phyloP scores from a whole-genome alignment of 1,284 basidiomycete species.

The Sparassis latifolia region DNA sequence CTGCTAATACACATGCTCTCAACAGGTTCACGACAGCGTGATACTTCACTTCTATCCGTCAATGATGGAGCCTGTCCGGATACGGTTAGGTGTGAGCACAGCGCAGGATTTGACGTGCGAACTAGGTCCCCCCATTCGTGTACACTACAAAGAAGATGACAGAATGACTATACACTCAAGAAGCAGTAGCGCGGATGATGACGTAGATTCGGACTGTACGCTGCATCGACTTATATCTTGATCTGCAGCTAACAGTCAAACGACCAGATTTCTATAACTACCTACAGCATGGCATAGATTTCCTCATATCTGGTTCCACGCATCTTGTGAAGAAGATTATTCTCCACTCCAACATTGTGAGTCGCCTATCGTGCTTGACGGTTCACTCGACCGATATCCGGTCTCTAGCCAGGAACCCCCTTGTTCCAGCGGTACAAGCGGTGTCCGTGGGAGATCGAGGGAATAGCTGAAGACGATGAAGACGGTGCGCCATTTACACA shows the following conservation, averaged over 20 bases:
- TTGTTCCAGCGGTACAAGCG: conserved; percentile 85
- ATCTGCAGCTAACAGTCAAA: background rate
- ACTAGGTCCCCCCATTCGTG: conserved; percentile 70
- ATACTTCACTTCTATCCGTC: conserved; percentile 60
- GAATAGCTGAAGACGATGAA: conserved; percentile 68
- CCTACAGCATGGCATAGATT: conserved; percentile 83
- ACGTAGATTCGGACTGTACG: conserved; percentile 29
- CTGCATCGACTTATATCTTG: background rate
- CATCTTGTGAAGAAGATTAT: conserved; percentile 81
- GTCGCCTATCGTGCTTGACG: conserved; percentile 20
- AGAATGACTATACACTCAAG: conserved; percentile 76
- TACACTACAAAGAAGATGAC: conserved; percentile 84
- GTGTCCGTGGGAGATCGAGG: conserved; percentile 82
- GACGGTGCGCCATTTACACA: conserved; percentile 40
- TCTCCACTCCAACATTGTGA: conserved; percentile 79
- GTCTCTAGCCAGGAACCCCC: conserved; percentile 71
- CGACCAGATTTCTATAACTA: conserved; percentile 84
- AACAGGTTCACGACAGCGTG: conserved; percentile 64
- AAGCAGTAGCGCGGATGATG: conserved; percentile 31
- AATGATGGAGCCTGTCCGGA: conserved; percentile 42
- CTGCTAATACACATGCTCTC: conserved; percentile 1
- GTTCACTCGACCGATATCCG: background rate
- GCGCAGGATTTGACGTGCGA: conserved; percentile 77
- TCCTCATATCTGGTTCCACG: conserved; percentile 65
- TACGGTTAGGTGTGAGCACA: conserved; percentile 75